Evolutionary conservation across 2,329 filamentous ascomycete species (phyloP).

Genomic region (Alternaria angustiovoidea): DNA sequence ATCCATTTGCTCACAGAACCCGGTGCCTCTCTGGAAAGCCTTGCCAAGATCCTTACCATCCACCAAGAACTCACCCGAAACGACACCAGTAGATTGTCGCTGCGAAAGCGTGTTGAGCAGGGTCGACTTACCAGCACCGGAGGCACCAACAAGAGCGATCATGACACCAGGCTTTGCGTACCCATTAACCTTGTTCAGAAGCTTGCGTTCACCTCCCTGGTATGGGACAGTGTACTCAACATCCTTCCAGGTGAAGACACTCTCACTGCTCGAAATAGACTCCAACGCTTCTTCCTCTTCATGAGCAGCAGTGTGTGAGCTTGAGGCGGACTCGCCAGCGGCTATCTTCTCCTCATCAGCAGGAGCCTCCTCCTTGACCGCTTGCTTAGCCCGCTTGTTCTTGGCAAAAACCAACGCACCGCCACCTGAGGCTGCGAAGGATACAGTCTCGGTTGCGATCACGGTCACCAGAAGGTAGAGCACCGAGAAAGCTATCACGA

Average conservation of each 20-base stretch:
- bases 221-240: slow-evolving; percentile 76
- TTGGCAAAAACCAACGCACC: slow-evolving; percentile 77
- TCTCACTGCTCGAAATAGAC: slow-evolving; percentile 50
- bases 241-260: slow-evolving; percentile 50
- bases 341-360: slow-evolving; percentile 67
- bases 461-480: slow-evolving; percentile 78
- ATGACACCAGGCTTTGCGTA: slow-evolving; percentile 82
- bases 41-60: slow-evolving; percentile 68
- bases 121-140: slow-evolving; percentile 84
- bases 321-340: slow-evolving; percentile 34
- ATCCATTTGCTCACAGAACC: slow-evolving; percentile 77
- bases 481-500: slow-evolving; percentile 77
- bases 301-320: slow-evolving; percentile 28
- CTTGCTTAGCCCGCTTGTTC: slow-evolving; percentile 66
- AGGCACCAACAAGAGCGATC: slow-evolving; percentile 82
- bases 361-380: slow-evolving; percentile 54
- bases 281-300: slow-evolving; percentile 44
- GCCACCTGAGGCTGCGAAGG: slow-evolving; percentile 68
- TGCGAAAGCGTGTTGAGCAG: slow-evolving; percentile 80
- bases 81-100: slow-evolving; percentile 70
- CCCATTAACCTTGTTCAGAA: slow-evolving; percentile 75
- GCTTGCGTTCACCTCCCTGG: slow-evolving; percentile 66
- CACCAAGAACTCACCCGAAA: slow-evolving; percentile 75
- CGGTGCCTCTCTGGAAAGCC: slow-evolving; percentile 71
- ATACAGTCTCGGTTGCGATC: slow-evolving; percentile 72